phyloP scores from a whole-genome alignment of 306 rosid species.

The Pterocarpus macrocarpus region DNA sequence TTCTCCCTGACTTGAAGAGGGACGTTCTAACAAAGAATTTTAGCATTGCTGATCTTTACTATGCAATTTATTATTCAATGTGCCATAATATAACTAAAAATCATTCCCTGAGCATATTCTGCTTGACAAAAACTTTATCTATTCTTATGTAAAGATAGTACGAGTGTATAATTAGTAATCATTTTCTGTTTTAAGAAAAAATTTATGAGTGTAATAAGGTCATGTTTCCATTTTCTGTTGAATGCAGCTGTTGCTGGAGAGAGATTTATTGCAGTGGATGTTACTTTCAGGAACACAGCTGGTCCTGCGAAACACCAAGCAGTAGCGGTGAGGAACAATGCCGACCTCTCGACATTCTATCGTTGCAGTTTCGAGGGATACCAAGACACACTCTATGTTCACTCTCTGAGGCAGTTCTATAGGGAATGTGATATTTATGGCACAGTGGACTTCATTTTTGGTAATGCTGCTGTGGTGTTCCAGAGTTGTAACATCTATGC shows the following conservation, averaged over 20 bases:
- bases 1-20: no score
- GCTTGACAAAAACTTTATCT: neutral
- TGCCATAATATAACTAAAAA: neutral
- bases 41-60: no score
- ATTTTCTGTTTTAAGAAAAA: no score
- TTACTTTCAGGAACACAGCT: slow-evolving; percentile 84
- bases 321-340: slow-evolving; percentile 79
- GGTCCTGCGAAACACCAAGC: slow-evolving; percentile 90
- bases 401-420: slow-evolving; percentile 83
- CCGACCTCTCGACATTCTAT: slow-evolving; percentile 80
- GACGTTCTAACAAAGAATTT: no score
- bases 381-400: slow-evolving; percentile 86
- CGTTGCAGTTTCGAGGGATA: slow-evolving; percentile 89
- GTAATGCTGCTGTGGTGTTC: slow-evolving; percentile 80
- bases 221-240: slow-evolving; percentile 5
- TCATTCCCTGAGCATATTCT: neutral
- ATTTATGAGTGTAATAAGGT: no score
- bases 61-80: no score
- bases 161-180: no score
- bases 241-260: slow-evolving; percentile 79
- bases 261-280: slow-evolving; percentile 72
- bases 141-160: neutral
- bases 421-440: slow-evolving; percentile 76
- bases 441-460: slow-evolving; percentile 83
- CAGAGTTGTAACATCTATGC: slow-evolving; percentile 71